These are phyloP conservation scores for Diutina ranongensis DNA, from an alignment of 1,139 yeast species.

Conservation along the genomic window DNA sequence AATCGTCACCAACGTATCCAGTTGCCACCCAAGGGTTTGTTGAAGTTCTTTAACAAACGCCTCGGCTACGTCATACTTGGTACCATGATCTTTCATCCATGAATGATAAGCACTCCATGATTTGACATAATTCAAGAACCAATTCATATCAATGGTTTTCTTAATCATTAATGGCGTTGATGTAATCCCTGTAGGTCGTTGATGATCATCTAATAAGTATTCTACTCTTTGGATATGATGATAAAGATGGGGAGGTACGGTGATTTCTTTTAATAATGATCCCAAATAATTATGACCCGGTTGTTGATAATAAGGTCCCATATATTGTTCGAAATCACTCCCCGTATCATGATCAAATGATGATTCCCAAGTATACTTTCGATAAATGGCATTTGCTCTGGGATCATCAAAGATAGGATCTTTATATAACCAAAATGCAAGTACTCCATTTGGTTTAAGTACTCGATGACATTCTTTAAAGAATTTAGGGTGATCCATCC, in stretches of 20 bases:
- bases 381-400: constrained; percentile 27
- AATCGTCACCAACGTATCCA: neutral
- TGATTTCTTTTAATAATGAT: constrained; percentile 26
- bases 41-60: neutral
- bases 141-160: constrained; percentile 29
- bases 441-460: constrained; percentile 47
- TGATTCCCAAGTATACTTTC: constrained; percentile 27
- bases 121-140: constrained; percentile 37
- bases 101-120: constrained; percentile 66
- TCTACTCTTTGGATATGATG: constrained; percentile 27
- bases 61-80: constrained; percentile 9
- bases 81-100: constrained; percentile 39
- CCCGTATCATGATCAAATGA: constrained; percentile 17
- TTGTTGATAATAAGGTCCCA: constrained; percentile 68
- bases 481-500: constrained; percentile 53
- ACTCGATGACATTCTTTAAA: constrained; percentile 37
- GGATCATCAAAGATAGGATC: constrained; percentile 48
- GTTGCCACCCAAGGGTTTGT: neutral
- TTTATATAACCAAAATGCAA: constrained; percentile 72
- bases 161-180: constrained; percentile 27
- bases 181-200: constrained; percentile 10
- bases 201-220: constrained; percentile 20
- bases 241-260: constrained; percentile 30
- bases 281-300: constrained; percentile 56
- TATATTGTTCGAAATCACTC: constrained; percentile 24